phyloP scores from a whole-genome alignment of 106 monocot species.

The Dioscorea zingiberensis region DNA sequence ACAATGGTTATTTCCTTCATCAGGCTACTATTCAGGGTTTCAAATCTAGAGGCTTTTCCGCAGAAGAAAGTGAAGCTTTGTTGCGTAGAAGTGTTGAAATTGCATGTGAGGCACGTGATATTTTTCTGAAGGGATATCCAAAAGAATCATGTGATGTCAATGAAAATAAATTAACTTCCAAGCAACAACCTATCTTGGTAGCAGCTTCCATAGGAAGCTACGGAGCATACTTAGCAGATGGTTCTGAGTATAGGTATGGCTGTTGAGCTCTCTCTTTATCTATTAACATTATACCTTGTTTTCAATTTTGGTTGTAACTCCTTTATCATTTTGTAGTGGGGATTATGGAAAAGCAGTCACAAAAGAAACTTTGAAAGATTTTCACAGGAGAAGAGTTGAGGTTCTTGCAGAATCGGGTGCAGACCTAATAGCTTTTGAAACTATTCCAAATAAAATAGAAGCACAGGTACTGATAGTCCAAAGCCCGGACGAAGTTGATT shows the following conservation, averaged over 20 bases:
- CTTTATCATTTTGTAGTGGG: conserved; percentile 47
- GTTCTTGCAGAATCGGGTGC: conserved; percentile 84
- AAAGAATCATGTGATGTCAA: neutral
- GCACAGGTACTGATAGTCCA: conserved; percentile 36
- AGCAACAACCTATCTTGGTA: conserved; percentile 42
- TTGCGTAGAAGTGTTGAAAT: conserved; percentile 74
- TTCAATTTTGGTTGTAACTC: neutral
- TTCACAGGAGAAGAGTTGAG: conserved; percentile 75
- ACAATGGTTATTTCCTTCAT: neutral
- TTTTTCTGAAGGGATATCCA: conserved; percentile 29
- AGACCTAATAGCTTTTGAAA: conserved; percentile 94
- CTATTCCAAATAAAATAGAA: conserved; percentile 92
- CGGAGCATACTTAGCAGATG: conserved; percentile 95
- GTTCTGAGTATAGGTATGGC: conserved; percentile 77
- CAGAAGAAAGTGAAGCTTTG: conserved; percentile 68
- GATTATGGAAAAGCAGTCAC: conserved; percentile 66
- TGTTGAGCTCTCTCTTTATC: neutral
- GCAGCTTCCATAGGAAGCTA: conserved; percentile 97
- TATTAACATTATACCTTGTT: no score
- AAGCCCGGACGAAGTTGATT: no score
- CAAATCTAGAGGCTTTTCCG: conserved; percentile 59
- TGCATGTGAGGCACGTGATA: conserved; percentile 78
- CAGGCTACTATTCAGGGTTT: conserved; percentile 96
- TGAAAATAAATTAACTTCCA: neutral
- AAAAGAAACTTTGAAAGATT: conserved; percentile 61